Base-by-base conservation (phyloP, 1,139 yeast species). In the Yamadazyma trypodendri region DNA sequence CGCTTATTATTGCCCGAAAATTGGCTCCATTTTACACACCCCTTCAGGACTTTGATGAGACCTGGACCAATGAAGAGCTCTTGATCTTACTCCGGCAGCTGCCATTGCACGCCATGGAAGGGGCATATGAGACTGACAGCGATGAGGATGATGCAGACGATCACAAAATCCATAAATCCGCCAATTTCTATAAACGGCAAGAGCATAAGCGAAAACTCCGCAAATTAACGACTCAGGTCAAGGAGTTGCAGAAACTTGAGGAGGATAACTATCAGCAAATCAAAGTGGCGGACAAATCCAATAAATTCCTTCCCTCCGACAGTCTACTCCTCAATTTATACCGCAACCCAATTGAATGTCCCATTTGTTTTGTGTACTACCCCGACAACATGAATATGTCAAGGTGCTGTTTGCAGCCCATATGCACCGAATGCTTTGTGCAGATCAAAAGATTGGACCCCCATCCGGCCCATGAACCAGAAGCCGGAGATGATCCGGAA, bases 371-470 rank as follows among this genome's bases (percentile, higher is more conserved):
- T 58, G 72, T 92, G 16, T 87, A 75, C 55, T 87, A 84, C 56
- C 98, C 98, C 1, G 72, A 75, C 33, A 79, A 81, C 52, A 64
- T 90, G 48, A 92, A 92, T 63, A 60, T 75, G 36, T 84, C 96
- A n/a, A 71, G 95, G 34, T 92, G 98, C 60, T 92, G 98, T 58
- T 75, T 79, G 35, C 97, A 92, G 58, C 92, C 95, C 2, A 89
- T 92, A 16, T 92, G 98, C 61, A 77, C 96, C 1, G 98, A 92
- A 61, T 92, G 98, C 59, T 92, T 92, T 74, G 97, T 90, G 7
- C 97, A 90, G 59, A 89, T 92, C 56, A 89, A 86, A 59, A 74
- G 98, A 42, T 70, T 84, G 20, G 95, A 88, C n/a, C 97, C 98
- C 0, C 97, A 90, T 60, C 87, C 90, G 24, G 96, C 97, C 0